Conservation (phyloP, 2,329 filamentous ascomycete species). For the Stagonosporopsis cucurbitacearum region DNA sequence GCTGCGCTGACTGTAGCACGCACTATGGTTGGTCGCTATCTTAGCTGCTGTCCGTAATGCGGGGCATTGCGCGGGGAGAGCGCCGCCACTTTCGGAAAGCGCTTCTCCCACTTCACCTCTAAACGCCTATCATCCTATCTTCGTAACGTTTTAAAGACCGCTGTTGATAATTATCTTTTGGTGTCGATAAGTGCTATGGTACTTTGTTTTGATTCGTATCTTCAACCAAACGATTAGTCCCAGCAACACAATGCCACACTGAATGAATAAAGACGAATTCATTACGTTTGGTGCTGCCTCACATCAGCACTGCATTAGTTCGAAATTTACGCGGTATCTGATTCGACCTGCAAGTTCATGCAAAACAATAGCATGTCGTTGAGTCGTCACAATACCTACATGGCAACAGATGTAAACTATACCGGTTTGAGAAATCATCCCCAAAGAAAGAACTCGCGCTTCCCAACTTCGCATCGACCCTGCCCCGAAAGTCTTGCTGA, state of each 20-base stretch:
- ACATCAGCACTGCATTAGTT: neutral
- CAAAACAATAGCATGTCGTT: neutral
- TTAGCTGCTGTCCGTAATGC: slow-evolving; percentile 1
- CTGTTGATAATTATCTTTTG: neutral
- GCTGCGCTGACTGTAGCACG: slow-evolving; percentile 11
- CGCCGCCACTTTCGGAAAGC: slow-evolving; percentile 12
- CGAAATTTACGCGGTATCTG: neutral
- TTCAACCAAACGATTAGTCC: neutral
- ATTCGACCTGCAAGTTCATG: neutral
- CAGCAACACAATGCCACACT: neutral
- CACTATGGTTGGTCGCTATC: slow-evolving; percentile 7
- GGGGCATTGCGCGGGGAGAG: slow-evolving; percentile 15
- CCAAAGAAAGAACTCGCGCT: neutral
- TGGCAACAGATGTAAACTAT: neutral
- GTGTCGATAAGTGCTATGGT: neutral
- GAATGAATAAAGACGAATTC: neutral
- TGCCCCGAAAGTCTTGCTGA: neutral
- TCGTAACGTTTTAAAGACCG: neutral
- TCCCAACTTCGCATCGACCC: neutral
- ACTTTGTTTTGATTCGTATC: neutral
- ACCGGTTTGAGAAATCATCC: neutral
- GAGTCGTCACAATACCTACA: too few relatives aligned
- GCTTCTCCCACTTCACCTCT: neutral
- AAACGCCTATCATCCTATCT: neutral
- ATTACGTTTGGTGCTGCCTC: neutral